Base-by-base conservation (phyloP, 1,284 basidiomycete genomes). In the Tylopilus sp. region DNA sequence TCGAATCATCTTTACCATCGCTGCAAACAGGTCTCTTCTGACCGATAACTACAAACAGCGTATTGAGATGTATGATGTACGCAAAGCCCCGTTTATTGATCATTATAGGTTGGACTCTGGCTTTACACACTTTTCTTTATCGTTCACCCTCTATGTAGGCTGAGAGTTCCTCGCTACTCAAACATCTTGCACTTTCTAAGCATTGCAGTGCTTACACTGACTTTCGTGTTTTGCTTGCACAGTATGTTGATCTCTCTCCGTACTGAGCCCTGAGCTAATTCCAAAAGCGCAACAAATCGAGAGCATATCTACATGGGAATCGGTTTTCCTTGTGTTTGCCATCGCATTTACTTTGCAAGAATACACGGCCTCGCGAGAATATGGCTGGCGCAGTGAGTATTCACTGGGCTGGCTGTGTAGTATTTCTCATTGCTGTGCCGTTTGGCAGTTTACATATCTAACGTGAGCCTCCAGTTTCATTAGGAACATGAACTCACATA, bases 31-130 rank as follows among this genome's bases (percentile, higher is more conserved):
- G 23, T 87, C 89, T 2, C 78, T 95, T 47, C 75, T 94, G 10
- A 82, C 86, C 25, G 92, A 94, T 66, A 89, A 90, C 60, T 94
- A 94, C 71, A 89, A 93, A 60, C 82, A 83, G 28, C 78, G 80
- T 4, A 86, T 89, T 46, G 78, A 87, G 59, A 72, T 89, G 11
- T 93, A 94, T 60, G 81, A 93, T 59, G 77, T 79, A 16, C 77
- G 78, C 30, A 77, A 75, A 23, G 81, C 85, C 0, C 85, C 91
- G 0, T 89, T 91, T 71, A 74, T 95, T 23, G 86, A 95, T 59
- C 89, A 93, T 61, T 91, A 91, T 62, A 73, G 84, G 79, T 83
- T 34, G 29, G 65, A 46, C 38, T 28, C 21, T 41, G 13, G n/a
- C 33, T 33, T 43, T 28, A 16, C 21, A 8, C 16, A 7, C n/a